A percentile compares a stretch with the other conserved stretches of the same genome.
These are phyloP conservation scores for Phytophthora tubulina DNA, from an alignment of 352 stramenopile genomes.

Conservation along the genomic window DNA sequence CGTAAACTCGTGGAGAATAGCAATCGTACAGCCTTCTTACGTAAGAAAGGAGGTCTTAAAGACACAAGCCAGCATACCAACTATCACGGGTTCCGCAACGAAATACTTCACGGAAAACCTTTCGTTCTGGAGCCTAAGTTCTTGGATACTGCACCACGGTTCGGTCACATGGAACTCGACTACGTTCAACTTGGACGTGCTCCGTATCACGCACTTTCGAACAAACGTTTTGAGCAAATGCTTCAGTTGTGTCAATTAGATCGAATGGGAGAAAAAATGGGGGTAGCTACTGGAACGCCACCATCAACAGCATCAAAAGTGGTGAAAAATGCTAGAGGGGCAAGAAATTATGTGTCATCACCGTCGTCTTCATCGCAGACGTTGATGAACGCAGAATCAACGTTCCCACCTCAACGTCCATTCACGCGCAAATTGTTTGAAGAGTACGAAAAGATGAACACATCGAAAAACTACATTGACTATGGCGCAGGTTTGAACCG, in stretches of 20 bases:
- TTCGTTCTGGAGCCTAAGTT: conserved; percentile 64
- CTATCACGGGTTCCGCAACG: conserved; percentile 82
- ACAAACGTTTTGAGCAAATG: conserved; percentile 75
- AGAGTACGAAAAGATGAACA: conserved; percentile 75
- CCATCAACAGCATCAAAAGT: neutral
- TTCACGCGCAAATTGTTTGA: conserved; percentile 57
- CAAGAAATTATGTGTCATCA: conserved; percentile 12
- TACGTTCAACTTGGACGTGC: conserved; percentile 68
- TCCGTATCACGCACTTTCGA: conserved; percentile 55
- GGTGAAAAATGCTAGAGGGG: conserved; percentile 5
- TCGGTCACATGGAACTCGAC: conserved; percentile 81
- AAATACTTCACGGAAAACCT: conserved; percentile 75
- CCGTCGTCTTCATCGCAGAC: neutral
- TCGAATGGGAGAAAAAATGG: conserved; percentile 56
- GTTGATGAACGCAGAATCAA: conserved; percentile 11
- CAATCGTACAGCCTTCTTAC: conserved; percentile 79
- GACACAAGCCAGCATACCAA: conserved; percentile 83
- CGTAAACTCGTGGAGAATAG: conserved; percentile 84
- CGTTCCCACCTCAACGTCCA: conserved; percentile 52
- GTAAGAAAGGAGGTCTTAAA: conserved; percentile 69
- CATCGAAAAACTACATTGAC: conserved; percentile 68
- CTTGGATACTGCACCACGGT: conserved; percentile 71
- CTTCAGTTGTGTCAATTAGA: conserved; percentile 65
- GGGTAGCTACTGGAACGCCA: conserved; percentile 9
- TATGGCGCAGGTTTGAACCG: conserved; percentile 63